Percentiles rank a stretch among this genome's conserved stretches.
phyloP scores from a whole-genome alignment of 192 early-diverging fungal genomes.

The Linnemannia schmuckeri region DNA sequence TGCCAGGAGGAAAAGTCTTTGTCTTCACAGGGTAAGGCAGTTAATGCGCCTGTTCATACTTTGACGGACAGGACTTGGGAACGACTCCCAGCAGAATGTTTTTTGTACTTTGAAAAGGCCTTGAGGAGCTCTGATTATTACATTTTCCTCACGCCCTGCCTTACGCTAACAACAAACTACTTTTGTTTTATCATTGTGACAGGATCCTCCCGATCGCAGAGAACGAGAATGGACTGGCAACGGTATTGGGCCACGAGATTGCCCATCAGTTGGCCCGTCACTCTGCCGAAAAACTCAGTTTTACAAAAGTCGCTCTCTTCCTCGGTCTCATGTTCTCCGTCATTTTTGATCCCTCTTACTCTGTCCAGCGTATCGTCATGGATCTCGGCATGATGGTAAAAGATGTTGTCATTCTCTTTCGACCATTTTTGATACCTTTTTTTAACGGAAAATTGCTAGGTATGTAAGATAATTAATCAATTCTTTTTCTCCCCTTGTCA shows the following conservation, averaged over 20 bases:
- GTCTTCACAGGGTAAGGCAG: slow-evolving; percentile 83
- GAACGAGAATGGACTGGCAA: slow-evolving; percentile 91
- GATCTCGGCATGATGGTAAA: slow-evolving; percentile 76
- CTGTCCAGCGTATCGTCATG: slow-evolving; percentile 71
- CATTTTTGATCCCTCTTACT: slow-evolving; percentile 75
- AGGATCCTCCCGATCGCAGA: slow-evolving; percentile 83
- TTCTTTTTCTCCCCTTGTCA: background rate
- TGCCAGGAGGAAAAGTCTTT: slow-evolving; percentile 97
- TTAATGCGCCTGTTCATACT: too few species aligned
- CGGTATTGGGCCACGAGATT: slow-evolving; percentile 95
- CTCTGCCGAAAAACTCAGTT: slow-evolving; percentile 90
- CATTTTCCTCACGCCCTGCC: too few species aligned
- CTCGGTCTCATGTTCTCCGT: slow-evolving; percentile 70
- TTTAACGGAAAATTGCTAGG: background rate
- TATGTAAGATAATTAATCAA: background rate
- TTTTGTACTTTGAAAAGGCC: too few species aligned
- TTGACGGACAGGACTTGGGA: too few species aligned
- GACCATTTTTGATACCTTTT: background rate
- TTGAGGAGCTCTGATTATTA: too few species aligned
- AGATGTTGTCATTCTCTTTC: too few species aligned
- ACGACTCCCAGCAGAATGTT: too few species aligned
- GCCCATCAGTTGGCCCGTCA: slow-evolving; percentile 94
- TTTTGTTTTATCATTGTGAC: background rate
- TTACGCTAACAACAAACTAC: background rate
- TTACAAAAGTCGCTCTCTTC: slow-evolving; percentile 72